phyloP scores from a whole-genome alignment of 768 basidiomycete species.

The Phaffia tasmanica region DNA sequence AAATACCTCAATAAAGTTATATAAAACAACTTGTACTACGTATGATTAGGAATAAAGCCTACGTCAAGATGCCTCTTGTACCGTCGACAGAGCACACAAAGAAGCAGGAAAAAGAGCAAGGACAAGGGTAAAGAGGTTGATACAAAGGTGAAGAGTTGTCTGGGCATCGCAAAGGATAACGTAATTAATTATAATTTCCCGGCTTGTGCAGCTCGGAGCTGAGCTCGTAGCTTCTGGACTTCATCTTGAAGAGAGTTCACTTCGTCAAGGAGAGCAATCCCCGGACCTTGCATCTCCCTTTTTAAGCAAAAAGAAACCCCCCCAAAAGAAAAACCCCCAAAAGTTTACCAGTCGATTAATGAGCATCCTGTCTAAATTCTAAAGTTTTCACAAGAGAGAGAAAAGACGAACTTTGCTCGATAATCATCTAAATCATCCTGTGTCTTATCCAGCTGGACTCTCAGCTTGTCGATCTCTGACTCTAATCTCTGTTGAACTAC shows the following conservation, averaged over 20 bases:
- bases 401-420: conserved; percentile 11
- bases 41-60: too few relatives aligned
- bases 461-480: conserved; percentile 46
- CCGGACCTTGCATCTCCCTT: conserved; percentile 65
- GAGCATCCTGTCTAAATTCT: not conserved
- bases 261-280: conserved; percentile 76
- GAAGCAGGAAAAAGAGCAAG: too few relatives aligned
- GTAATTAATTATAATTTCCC: too few relatives aligned
- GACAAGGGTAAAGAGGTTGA: too few relatives aligned
- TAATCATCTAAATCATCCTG: conserved; percentile 50
- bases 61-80: too few relatives aligned
- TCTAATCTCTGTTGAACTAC: conserved; percentile 45
- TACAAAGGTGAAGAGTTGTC: too few relatives aligned
- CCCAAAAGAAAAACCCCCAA: not conserved
- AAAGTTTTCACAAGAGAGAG: not conserved
- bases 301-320: conserved; percentile 28
- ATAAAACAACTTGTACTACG: too few relatives aligned
- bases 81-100: too few relatives aligned
- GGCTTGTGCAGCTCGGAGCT: conserved; percentile 10
- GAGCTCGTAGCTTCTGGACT: conserved; percentile 20
- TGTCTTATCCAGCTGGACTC: conserved; percentile 52
- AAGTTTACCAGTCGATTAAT: too few relatives aligned
- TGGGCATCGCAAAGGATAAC: too few relatives aligned
- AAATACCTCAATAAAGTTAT: too few relatives aligned
- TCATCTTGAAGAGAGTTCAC: conserved; percentile 67